A percentile compares a stretch with the other conserved stretches of the same genome.
phyloP scores from a whole-genome alignment of 352 stramenopile species.

The Phytopythium aichiense region DNA sequence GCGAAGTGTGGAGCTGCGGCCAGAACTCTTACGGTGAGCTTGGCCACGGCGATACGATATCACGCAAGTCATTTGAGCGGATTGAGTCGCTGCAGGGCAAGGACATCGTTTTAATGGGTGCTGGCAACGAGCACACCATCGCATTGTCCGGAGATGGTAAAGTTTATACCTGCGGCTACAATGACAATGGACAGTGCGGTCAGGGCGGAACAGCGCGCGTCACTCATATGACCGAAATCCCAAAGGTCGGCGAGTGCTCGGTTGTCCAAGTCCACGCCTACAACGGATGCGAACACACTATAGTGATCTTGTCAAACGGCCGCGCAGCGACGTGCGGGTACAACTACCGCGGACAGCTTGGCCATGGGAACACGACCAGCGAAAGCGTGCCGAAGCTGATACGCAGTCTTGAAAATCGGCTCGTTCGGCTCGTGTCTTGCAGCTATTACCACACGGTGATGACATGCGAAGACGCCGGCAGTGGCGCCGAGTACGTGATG shows the following conservation, averaged over 20 bases:
- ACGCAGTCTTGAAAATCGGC: slow-evolving; percentile 53
- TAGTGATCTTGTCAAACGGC: slow-evolving; percentile 80
- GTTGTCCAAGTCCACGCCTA: slow-evolving; percentile 88
- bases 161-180: slow-evolving; percentile 90
- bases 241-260: slow-evolving; percentile 42
- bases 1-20: slow-evolving; percentile 92
- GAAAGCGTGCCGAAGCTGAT: slow-evolving; percentile 82
- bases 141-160: slow-evolving; percentile 68
- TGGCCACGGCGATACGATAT: slow-evolving; percentile 85
- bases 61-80: slow-evolving; percentile 78
- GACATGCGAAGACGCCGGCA: slow-evolving; percentile 40
- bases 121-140: slow-evolving; percentile 93
- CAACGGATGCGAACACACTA: slow-evolving; percentile 92
- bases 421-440: slow-evolving; percentile 83
- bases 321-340: slow-evolving; percentile 85
- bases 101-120: slow-evolving; percentile 74
- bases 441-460: slow-evolving; percentile 93
- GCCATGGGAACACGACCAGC: slow-evolving; percentile 85
- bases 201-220: slow-evolving; percentile 82
- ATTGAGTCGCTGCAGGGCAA: slow-evolving; percentile 73
- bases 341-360: slow-evolving; percentile 93
- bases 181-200: slow-evolving; percentile 93
- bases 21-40: slow-evolving; percentile 95
- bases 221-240: slow-evolving; percentile 63
- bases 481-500: slow-evolving; percentile 49